Evolutionary conservation across 768 basidiomycete genomes (phyloP), one percentile per base, ranked within the genome.

Genomic region (Lanmaoa pseudosensibilis): DNA sequence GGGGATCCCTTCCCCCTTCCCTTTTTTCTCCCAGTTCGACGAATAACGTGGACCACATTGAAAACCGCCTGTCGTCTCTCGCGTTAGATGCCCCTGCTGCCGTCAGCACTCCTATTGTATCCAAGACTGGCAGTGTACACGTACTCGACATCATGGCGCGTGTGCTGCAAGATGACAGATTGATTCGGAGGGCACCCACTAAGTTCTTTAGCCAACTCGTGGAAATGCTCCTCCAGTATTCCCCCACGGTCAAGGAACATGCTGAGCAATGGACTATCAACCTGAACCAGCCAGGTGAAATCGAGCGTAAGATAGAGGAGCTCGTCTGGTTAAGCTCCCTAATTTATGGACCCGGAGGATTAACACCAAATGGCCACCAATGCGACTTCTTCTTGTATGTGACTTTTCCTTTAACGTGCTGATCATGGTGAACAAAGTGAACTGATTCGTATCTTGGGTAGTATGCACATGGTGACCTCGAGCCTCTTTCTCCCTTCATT

Each of bases 221-320:
- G 1, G 36, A 50, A 4, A 9, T 51, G 4, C 6, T 62, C 18
- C 0, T 1, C 3, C 43, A 63, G 16, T 50, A 52, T 23, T 23
- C 32, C 0, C 34, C 47, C 1, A 16, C 21, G 0, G 10, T 71
- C 18, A 52, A n/a, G 48, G 56, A 54, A 18, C 30, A 72, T 47
- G 77, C 71, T 15, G 68, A 68, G 11, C 60, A 74, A 41, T 85
- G 83, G 83, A 75, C 67, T 3, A 41, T 78, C 19, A 70, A 81
- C 53, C 54, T 69, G 40, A 54, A 58, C 37, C 57, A 73, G 51
- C 60, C 75, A 39, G 61, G 71, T 34, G 74, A 78, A 58, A 60
- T 84, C 7, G 74, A 77, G 19, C 67, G 73, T 18, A 89, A 87
- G 67, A 74, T 85, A 23, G 84, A 85, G 59, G 87, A 91, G 60